Percentiles rank a stretch among this genome's conserved stretches.
Conservation (phyloP, 2,329 filamentous ascomycete genomes). For the Alternaria sp. region DNA sequence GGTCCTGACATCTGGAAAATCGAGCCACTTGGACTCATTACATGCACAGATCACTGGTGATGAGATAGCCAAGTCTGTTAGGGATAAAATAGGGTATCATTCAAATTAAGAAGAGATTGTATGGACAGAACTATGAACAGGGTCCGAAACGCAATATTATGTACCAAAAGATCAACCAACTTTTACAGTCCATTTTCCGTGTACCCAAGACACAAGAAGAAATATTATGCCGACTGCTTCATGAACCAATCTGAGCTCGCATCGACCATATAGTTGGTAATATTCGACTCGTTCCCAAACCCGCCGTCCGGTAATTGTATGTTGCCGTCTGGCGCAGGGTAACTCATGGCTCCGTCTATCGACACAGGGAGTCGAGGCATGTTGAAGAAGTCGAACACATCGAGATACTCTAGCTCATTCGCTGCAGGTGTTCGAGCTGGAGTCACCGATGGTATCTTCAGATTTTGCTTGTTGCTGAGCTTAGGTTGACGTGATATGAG, state of each 20-base stretch:
- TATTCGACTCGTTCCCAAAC: slow-evolving; percentile 71
- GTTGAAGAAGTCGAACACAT: slow-evolving; percentile 96
- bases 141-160: not conserved
- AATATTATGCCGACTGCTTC: slow-evolving; percentile 24
- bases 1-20: not conserved
- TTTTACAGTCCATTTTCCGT: not conserved
- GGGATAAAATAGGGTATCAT: slow-evolving; percentile 7
- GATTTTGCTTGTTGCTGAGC: slow-evolving; percentile 43
- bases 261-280: slow-evolving; percentile 79
- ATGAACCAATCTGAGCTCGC: slow-evolving; percentile 76
- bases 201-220: not conserved
- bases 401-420: slow-evolving; percentile 87
- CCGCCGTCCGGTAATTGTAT: slow-evolving; percentile 34
- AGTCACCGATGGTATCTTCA: slow-evolving; percentile 48
- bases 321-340: slow-evolving; percentile 37
- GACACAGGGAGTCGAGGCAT: slow-evolving; percentile 72
- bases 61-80: not conserved
- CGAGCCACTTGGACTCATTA: not conserved
- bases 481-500: slow-evolving; percentile 81
- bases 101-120: not conserved
- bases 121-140: not conserved
- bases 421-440: slow-evolving; percentile 73
- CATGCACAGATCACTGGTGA: not conserved
- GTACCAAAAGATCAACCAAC: not conserved
- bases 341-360: slow-evolving; percentile 39